Evolutionary conservation across 2,329 filamentous ascomycete genomes (phyloP).

Genomic region (Fusarium begoniae): DNA sequence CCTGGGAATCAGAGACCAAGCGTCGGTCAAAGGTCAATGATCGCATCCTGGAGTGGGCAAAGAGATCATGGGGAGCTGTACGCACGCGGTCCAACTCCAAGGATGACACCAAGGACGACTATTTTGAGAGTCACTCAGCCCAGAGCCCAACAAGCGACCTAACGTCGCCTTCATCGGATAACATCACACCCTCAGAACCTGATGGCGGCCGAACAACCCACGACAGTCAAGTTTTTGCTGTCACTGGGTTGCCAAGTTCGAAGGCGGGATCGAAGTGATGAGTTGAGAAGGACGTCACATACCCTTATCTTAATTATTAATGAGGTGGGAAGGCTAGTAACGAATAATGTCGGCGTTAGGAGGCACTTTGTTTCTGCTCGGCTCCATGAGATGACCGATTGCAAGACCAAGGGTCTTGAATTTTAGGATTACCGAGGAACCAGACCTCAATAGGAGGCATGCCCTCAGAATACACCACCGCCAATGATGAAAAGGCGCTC

Average conservation of each 20-base stretch:
- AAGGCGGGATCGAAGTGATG: slow-evolving; percentile 22
- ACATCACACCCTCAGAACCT: slow-evolving; percentile 25
- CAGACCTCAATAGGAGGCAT: slow-evolving; percentile 30
- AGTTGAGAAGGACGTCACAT: background rate
- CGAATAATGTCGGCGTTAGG: slow-evolving; percentile 41
- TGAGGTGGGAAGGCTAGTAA: slow-evolving; percentile 28
- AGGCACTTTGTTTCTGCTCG: slow-evolving; percentile 25
- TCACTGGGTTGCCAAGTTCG: slow-evolving; percentile 22
- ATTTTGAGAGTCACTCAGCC: slow-evolving; percentile 24
- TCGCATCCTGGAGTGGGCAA: slow-evolving; percentile 48
- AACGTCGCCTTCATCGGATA: slow-evolving; percentile 26
- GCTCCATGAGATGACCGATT: slow-evolving; percentile 28
- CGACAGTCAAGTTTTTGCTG: slow-evolving; percentile 19
- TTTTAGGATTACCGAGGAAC: slow-evolving; percentile 31
- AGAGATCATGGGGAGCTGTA: slow-evolving; percentile 44
- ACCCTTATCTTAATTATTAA: slow-evolving; percentile 13
- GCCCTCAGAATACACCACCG: slow-evolving; percentile 79
- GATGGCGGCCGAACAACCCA: slow-evolving; percentile 12
- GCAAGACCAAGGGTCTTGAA: slow-evolving; percentile 23
- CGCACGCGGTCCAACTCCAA: slow-evolving; percentile 39
- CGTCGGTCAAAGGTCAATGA: slow-evolving; percentile 46
- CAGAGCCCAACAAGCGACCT: slow-evolving; percentile 32
- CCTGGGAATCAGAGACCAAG: slow-evolving; percentile 42
- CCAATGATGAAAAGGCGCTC: slow-evolving; percentile 96
- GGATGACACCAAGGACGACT: slow-evolving; percentile 35